These are phyloP conservation scores for Hibiscus mutabilis DNA, from an alignment of 345 rosid species.

Conservation along the genomic window DNA sequence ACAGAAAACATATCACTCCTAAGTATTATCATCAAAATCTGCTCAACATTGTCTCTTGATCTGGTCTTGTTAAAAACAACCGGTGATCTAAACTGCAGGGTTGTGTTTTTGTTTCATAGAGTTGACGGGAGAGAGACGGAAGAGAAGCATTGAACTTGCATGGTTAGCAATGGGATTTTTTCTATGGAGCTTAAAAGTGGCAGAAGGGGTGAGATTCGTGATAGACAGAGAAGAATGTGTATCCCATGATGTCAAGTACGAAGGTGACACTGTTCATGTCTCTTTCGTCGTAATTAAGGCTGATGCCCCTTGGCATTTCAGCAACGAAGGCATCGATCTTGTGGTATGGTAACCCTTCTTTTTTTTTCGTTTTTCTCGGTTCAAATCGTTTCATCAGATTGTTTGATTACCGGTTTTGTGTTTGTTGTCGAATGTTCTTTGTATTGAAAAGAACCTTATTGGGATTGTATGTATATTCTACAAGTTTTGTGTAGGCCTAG, in stretches of 20 bases:
- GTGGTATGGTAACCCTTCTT: slow-evolving; percentile 26
- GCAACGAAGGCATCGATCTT: slow-evolving; percentile 54
- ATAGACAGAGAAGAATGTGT: slow-evolving; percentile 61
- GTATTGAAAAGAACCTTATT: no score
- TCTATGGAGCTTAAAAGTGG: slow-evolving; percentile 23
- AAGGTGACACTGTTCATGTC: slow-evolving; percentile 59
- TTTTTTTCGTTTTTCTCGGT: neutral
- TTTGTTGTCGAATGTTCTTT: neutral
- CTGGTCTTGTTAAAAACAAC: no score
- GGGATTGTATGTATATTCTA: no score
- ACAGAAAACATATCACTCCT: neutral
- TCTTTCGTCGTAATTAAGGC: slow-evolving; percentile 62
- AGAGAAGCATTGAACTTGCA: slow-evolving; percentile 16
- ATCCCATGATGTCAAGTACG: slow-evolving; percentile 53
- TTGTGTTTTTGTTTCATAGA: neutral
- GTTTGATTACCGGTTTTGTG: neutral
- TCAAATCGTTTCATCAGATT: neutral
- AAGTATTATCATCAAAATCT: neutral
- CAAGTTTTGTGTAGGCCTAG: no score
- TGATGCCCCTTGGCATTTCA: slow-evolving; percentile 50
- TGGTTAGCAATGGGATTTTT: slow-evolving; percentile 16
- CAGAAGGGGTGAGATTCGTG: slow-evolving; percentile 46
- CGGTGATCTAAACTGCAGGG: neutral
- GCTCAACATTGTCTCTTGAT: no score
- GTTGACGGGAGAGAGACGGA: slow-evolving; percentile 12